Percentiles rank a stretch among this genome's conserved stretches.
These are phyloP conservation scores for Arthrobotrys megalospora DNA, from an alignment of 2,329 filamentous ascomycete genomes.

Conservation along the genomic window DNA sequence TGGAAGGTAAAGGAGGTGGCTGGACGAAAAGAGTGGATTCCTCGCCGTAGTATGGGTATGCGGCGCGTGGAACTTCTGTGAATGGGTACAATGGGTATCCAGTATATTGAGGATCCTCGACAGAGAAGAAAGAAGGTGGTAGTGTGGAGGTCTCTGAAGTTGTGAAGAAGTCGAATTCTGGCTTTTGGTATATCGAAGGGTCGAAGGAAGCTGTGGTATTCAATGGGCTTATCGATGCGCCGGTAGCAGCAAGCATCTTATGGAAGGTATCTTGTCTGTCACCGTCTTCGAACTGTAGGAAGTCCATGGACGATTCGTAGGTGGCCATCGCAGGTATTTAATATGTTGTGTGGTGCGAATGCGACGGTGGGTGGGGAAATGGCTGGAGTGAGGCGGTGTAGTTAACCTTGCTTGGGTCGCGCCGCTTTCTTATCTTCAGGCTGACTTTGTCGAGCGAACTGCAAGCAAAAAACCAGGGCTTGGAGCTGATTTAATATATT, in stretches of 20 bases:
- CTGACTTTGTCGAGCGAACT: slow-evolving; percentile 26
- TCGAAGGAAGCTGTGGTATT: slow-evolving; percentile 58
- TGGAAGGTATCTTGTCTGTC: slow-evolving; percentile 60
- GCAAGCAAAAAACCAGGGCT: slow-evolving; percentile 28
- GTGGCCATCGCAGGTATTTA: slow-evolving; percentile 56
- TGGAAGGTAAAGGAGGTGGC: slow-evolving; percentile 60
- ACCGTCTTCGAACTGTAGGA: slow-evolving; percentile 59
- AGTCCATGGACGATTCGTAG: slow-evolving; percentile 58
- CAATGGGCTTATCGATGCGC: slow-evolving; percentile 53
- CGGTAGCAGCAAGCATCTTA: slow-evolving; percentile 61
- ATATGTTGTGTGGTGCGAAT: slow-evolving; percentile 50
- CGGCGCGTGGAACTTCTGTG: slow-evolving; percentile 54
- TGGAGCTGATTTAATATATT: slow-evolving; percentile 34
- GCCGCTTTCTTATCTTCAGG: slow-evolving; percentile 20
- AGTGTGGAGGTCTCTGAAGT: slow-evolving; percentile 50
- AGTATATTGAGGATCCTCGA: slow-evolving; percentile 55
- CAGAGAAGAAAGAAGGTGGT: slow-evolving; percentile 57
- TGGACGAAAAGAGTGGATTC: slow-evolving; percentile 56
- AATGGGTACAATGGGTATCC: slow-evolving; percentile 58
- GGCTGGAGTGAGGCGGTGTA: slow-evolving; percentile 60
- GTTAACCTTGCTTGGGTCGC: slow-evolving; percentile 47
- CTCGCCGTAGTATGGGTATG: slow-evolving; percentile 58
- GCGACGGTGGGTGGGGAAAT: slow-evolving; percentile 46
- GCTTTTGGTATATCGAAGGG: slow-evolving; percentile 56
- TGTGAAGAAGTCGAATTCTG: slow-evolving; percentile 56